A percentile compares a stretch with the other conserved stretches of the same genome.
These are phyloP conservation scores for Tetradesmus lagerheimii DNA, from an alignment of 139 green algal species.

Conservation along the genomic window DNA sequence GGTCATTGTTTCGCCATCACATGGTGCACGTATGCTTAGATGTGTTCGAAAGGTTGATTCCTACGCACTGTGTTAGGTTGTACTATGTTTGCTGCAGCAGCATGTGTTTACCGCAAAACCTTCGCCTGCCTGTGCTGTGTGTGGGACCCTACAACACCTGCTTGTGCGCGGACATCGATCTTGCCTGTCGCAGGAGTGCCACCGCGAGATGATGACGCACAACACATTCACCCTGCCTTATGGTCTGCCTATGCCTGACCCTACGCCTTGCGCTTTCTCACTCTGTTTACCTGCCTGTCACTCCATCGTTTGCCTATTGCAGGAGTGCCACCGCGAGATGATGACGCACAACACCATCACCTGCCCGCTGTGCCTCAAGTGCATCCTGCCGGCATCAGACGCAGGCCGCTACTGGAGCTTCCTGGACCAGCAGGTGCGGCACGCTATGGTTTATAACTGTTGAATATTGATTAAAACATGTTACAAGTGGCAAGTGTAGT, in stretches of 20 bases:
- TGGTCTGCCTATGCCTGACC: no score
- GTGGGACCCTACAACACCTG: no score
- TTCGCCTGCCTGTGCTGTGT: not conserved
- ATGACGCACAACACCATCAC: conserved; percentile 59
- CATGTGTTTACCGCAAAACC: no score
- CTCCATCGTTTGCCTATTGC: no score
- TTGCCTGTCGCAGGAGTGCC: not conserved
- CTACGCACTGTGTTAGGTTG: not conserved
- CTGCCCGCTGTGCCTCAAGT: conserved; percentile 81
- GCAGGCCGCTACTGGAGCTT: conserved; percentile 68
- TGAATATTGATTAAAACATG: not conserved
- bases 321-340: conserved; percentile 62
- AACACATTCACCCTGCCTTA: not conserved
- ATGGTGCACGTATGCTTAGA: no score
- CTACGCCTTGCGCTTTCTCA: no score
- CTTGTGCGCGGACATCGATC: no score
- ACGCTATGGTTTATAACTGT: not conserved
- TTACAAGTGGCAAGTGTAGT: no score
- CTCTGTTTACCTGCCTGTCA: no score
- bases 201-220: not conserved
- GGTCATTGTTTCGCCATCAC: no score
- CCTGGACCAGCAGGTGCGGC: conserved; percentile 62
- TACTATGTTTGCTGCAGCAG: no score
- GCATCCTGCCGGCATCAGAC: conserved; percentile 72
- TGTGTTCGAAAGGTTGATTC: no score